Base-by-base conservation (phyloP, 768 basidiomycete species). In the Pisolithus albus region DNA sequence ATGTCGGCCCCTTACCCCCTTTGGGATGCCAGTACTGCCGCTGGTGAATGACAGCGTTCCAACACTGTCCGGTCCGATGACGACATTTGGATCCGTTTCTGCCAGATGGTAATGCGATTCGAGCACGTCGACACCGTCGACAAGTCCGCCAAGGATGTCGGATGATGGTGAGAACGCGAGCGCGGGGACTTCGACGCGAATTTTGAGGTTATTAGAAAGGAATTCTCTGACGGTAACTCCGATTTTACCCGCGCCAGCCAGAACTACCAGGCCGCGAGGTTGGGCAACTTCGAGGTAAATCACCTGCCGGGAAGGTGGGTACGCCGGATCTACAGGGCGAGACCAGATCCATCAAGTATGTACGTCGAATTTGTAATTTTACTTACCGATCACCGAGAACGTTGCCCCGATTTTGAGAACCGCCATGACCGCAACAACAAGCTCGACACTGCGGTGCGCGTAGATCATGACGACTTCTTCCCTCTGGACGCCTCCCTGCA, bases 381-480 rank as follows among this genome's bases (percentile, higher is more conserved):
- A 70, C 84, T 56, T 42, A 94, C 92, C 94, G 43, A 98, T 95
- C 53, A 99, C 96, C 42, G 90, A 94, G 72, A 99, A 97, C 4
- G 90, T 93, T 1, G 90, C 95, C 24, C 96, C 96, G 3, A 88
- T 91, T 70, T 97, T 97, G 56, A 98, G 77, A 32, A 94, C 84
- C 21, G 91, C 96, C 86, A 99, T 90, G 7, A 98, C 92, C 5
- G 95, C 94, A 3, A 98, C 88, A 2, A 96, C 90, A 49, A 99
- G 83, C 66, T 99, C 95, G 44, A 97, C 93, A 58, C 90, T 92
- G 32, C 96, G 82, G 61, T 96, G 85, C 2, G 95, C 95, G 62
- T 98, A 99, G 18, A 99, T 87, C 85, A 95, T 97, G 48, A 98
- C 92, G 18, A 98, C 93, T 57, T 99, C 96, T 62, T 94, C 95